A percentile compares a stretch with the other conserved stretches of the same genome.
phyloP scores from a whole-genome alignment of 2,329 filamentous ascomycete genomes.

The Fusarium euwallaceae region DNA sequence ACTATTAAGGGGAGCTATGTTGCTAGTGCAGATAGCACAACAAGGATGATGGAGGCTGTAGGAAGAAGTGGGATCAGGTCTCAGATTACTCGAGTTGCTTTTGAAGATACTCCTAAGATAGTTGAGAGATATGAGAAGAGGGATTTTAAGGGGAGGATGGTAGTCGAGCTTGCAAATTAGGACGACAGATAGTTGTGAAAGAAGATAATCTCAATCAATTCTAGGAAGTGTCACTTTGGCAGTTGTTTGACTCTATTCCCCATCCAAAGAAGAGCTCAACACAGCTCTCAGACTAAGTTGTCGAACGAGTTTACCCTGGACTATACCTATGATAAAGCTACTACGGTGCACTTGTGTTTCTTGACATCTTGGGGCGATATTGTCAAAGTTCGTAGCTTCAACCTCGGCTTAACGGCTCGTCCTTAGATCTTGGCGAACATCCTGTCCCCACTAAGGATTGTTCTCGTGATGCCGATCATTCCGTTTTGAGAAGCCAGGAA shows the following conservation, averaged over 20 bases:
- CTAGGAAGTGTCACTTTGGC: background rate
- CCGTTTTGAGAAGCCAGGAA: background rate
- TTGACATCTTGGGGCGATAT: background rate
- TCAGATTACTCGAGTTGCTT: slow-evolving; percentile 45
- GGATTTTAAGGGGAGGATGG: slow-evolving; percentile 48
- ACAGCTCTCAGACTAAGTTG: background rate
- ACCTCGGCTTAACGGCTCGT: background rate
- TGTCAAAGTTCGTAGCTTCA: background rate
- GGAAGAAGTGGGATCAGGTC: slow-evolving; percentile 43
- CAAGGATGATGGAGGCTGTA: slow-evolving; percentile 50
- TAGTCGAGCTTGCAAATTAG: slow-evolving; percentile 42
- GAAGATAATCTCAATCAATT: background rate
- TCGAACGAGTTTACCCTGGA: background rate
- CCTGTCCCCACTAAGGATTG: background rate
- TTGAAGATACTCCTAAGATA: slow-evolving; percentile 45
- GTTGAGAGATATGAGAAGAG: slow-evolving; percentile 46
- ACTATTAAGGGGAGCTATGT: slow-evolving; percentile 51
- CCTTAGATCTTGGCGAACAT: background rate
- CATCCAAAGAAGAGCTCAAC: background rate
- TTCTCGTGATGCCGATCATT: background rate
- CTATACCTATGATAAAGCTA: background rate
- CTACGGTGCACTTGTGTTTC: background rate
- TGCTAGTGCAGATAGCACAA: slow-evolving; percentile 44
- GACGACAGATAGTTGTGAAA: background rate
- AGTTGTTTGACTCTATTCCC: background rate